These are phyloP conservation scores for Murraya koenigii DNA, from an alignment of 345 rosid genomes.

Conservation along the genomic window DNA sequence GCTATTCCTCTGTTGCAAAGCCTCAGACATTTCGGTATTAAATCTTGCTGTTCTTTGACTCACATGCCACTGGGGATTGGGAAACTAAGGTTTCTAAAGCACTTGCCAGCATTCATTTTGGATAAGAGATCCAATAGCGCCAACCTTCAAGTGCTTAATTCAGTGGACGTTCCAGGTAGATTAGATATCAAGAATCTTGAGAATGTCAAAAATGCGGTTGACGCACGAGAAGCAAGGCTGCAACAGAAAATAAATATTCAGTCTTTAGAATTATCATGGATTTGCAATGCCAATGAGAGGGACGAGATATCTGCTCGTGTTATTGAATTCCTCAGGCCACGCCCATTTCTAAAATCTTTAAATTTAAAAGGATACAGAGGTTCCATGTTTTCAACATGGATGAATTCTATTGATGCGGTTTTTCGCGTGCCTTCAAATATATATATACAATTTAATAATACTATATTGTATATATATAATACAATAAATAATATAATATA, in stretches of 20 bases:
- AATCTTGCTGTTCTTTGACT: conserved; percentile 14
- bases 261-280: conserved; percentile 24
- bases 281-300: background rate
- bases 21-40: conserved; percentile 3
- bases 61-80: conserved; percentile 8
- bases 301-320: background rate
- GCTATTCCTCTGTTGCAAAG: conserved; percentile 16
- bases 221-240: conserved; percentile 9
- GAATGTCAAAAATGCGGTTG: conserved; percentile 2
- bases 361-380: conserved; percentile 14
- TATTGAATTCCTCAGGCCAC: conserved; percentile 15
- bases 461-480: too few relatives aligned
- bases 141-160: conserved; percentile 11
- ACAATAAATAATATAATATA: too few relatives aligned
- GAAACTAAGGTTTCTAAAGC: conserved; percentile 20
- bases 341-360: conserved; percentile 10
- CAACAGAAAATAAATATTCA: conserved; percentile 16
- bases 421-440: too few relatives aligned
- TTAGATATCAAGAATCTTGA: conserved; percentile 31
- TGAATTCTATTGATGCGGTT: too few relatives aligned
- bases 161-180: conserved; percentile 14
- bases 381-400: conserved; percentile 18
- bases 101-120: conserved; percentile 19
- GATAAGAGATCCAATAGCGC: conserved; percentile 8
- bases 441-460: too few relatives aligned